These are phyloP conservation scores for Marchantia paleacea DNA, from an alignment of 225 moss, liverwort and hornwort species.

Conservation along the genomic window DNA sequence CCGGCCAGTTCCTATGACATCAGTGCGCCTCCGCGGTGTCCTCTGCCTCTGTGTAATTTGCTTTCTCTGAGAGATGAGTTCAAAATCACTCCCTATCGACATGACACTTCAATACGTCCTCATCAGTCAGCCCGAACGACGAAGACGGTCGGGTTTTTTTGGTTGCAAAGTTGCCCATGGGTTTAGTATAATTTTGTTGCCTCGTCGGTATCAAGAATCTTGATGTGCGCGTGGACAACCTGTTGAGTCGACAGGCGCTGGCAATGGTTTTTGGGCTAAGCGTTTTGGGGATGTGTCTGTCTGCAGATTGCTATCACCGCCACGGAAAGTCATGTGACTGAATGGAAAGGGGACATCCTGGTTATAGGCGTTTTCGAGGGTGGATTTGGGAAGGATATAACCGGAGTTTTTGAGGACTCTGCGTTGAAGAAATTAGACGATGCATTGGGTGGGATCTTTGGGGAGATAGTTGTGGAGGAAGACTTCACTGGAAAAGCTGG, in stretches of 20 bases:
- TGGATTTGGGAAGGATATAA: slow-evolving; percentile 27
- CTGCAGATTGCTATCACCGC: slow-evolving; percentile 49
- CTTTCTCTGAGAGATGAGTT: no score
- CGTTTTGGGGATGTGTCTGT: background rate
- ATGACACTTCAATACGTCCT: no score
- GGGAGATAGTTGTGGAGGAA: slow-evolving; percentile 67
- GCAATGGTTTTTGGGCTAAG: no score
- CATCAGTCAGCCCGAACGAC: background rate
- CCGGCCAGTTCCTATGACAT: no score
- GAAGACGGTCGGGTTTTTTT: background rate
- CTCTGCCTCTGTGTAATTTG: no score
- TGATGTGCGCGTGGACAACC: no score
- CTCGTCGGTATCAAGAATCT: no score
- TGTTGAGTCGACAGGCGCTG: no score
- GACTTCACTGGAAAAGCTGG: slow-evolving; percentile 79
- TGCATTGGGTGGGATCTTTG: slow-evolving; percentile 61
- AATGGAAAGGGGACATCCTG: slow-evolving; percentile 83
- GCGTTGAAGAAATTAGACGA: slow-evolving; percentile 54
- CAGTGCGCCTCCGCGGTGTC: no score
- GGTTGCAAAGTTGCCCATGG: no score
- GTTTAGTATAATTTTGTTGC: no score
- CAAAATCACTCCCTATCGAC: no score
- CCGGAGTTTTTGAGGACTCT: slow-evolving; percentile 40
- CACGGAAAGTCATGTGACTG: slow-evolving; percentile 21
- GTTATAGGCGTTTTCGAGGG: slow-evolving; percentile 70